phyloP scores from a whole-genome alignment of 768 basidiomycete genomes.

The Coprinellus aureogranulatus region DNA sequence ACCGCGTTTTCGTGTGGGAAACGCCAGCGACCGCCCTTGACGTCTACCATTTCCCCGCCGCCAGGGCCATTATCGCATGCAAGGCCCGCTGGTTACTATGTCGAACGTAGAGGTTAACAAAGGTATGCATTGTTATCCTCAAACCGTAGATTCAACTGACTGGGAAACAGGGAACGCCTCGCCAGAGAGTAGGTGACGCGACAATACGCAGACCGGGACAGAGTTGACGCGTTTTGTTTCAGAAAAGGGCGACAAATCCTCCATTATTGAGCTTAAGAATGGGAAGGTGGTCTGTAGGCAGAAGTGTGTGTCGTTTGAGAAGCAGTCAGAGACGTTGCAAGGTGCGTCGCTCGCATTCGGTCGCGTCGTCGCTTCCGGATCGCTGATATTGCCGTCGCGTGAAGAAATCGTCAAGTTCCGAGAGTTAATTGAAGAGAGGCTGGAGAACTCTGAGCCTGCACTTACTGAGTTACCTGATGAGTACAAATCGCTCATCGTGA shows the following conservation, averaged over 20 bases:
- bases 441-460: slow-evolving; percentile 46
- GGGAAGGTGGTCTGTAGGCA: slow-evolving; percentile 77
- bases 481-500: slow-evolving; percentile 73
- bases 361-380: neutral
- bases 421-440: slow-evolving; percentile 60
- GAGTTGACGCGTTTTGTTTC: slow-evolving; percentile 26
- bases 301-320: slow-evolving; percentile 71
- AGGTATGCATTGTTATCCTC: slow-evolving; percentile 23
- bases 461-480: slow-evolving; percentile 62
- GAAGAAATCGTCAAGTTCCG: slow-evolving; percentile 78
- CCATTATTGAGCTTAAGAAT: slow-evolving; percentile 67
- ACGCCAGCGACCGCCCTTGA: neutral
- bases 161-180: neutral
- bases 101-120: slow-evolving; percentile 32
- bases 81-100: slow-evolving; percentile 33
- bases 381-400: slow-evolving; percentile 8
- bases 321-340: slow-evolving; percentile 78
- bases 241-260: slow-evolving; percentile 39
- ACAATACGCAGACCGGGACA: slow-evolving; percentile 7
- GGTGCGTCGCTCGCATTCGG: slow-evolving; percentile 40
- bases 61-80: slow-evolving; percentile 17
- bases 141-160: neutral
- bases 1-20: slow-evolving; percentile 27
- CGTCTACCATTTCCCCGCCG: slow-evolving; percentile 16
- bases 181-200: slow-evolving; percentile 33